phyloP scores from a whole-genome alignment of 1,139 yeast genomes.

The Diutina neorugosa region DNA sequence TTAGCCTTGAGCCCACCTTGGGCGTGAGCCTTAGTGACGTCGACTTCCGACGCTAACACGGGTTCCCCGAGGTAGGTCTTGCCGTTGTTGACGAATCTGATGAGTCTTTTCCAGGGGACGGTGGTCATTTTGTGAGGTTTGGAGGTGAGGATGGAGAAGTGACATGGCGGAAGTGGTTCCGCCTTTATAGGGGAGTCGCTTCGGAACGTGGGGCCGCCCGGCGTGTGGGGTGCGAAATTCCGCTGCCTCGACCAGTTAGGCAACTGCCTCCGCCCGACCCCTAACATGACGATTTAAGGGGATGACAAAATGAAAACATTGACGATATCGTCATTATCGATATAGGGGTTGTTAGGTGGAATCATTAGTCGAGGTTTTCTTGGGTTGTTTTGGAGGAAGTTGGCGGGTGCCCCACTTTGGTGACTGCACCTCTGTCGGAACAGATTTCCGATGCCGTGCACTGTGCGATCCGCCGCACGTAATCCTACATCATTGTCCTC shows the following conservation, averaged over 20 bases:
- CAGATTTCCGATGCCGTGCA: too few species aligned
- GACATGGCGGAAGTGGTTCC: neutral
- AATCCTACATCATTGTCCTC: too few species aligned
- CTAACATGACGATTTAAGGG: too few species aligned
- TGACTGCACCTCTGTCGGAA: too few species aligned
- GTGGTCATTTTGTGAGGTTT: neutral
- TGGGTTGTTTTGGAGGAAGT: too few species aligned
- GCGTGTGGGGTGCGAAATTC: neutral
- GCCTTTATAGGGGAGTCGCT: neutral
- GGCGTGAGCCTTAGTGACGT: neutral
- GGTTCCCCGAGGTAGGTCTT: conserved; percentile 3
- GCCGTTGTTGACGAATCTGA: conserved; percentile 3
- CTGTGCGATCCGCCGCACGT: too few species aligned
- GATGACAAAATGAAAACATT: too few species aligned
- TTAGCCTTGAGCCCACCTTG: conserved; percentile 13
- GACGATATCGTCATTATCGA: too few species aligned
- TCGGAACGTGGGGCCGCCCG: neutral
- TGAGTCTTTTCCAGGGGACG: conserved; percentile 1
- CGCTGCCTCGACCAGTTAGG: neutral
- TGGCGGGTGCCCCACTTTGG: too few species aligned
- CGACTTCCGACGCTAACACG: neutral
- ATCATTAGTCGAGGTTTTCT: too few species aligned
- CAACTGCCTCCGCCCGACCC: neutral
- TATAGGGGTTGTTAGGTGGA: too few species aligned
- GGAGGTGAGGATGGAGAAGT: neutral